Evolutionary conservation across 305 asterid genomes (phyloP).

Genomic region (Salvia sclarea): DNA sequence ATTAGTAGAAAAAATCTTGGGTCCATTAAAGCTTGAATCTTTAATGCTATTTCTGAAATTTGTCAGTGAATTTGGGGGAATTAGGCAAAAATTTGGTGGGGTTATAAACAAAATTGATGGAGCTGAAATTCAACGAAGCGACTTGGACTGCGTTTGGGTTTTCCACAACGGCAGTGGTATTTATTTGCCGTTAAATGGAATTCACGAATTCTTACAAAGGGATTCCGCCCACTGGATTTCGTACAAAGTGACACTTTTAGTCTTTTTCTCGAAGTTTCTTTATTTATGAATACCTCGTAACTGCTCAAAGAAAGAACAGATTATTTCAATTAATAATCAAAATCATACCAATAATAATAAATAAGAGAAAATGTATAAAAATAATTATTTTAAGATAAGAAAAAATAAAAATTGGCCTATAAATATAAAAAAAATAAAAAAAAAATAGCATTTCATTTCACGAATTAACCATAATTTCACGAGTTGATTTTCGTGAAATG

Average conservation of each 20-base stretch:
- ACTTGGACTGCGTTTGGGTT: slow-evolving; percentile 8
- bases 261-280: background rate
- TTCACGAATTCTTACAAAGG: slow-evolving; percentile 6
- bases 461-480: no score
- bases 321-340: background rate
- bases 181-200: background rate
- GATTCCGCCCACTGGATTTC: slow-evolving; percentile 33
- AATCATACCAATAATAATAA: no score
- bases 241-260: background rate
- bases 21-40: slow-evolving; percentile 39
- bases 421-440: no score
- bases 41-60: background rate
- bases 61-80: background rate
- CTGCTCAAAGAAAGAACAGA: background rate
- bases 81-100: slow-evolving; percentile 25
- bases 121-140: slow-evolving; percentile 16
- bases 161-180: background rate
- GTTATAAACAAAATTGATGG: background rate
- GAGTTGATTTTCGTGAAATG: no score
- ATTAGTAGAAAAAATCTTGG: slow-evolving; percentile 41
- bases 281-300: background rate
- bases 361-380: no score
- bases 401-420: no score
- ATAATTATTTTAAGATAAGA: no score
- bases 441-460: no score